Conservation (phyloP, 129 eudicot species). For the Scalesia atractyloides region DNA sequence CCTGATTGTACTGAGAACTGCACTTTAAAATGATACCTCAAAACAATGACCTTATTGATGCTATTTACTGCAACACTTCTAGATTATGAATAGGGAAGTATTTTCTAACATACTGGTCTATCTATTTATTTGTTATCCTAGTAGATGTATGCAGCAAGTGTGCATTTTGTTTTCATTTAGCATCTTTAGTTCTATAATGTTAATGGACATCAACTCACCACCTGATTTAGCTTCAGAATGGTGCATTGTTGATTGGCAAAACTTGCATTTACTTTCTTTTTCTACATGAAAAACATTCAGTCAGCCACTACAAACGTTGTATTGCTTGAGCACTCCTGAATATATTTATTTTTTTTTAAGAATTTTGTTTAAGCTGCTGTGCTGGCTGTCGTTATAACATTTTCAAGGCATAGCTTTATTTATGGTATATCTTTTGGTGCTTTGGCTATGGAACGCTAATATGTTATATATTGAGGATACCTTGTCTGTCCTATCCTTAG, state of each 20-base stretch:
- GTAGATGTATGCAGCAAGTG: conserved; percentile 14
- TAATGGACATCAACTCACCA: background rate
- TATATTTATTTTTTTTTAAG: background rate
- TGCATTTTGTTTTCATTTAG: conserved; percentile 7
- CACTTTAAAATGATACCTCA: background rate
- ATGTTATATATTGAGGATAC: background rate
- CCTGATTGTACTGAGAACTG: background rate
- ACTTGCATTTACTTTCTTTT: background rate
- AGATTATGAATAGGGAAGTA: conserved; percentile 15
- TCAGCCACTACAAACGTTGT: background rate
- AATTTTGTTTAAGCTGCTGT: conserved; percentile 5
- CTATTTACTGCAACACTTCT: background rate
- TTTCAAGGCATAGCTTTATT: background rate
- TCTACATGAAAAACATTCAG: background rate
- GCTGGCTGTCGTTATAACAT: conserved; percentile 8
- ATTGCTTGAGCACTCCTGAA: conserved; percentile 7
- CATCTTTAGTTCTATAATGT: background rate
- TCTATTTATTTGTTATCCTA: background rate
- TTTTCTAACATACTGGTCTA: background rate
- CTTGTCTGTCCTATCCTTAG: background rate
- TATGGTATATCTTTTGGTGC: background rate
- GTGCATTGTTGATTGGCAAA: background rate
- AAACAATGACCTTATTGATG: conserved; percentile 13
- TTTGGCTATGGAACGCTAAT: background rate
- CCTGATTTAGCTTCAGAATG: background rate